Evolutionary conservation across 345 rosid species (phyloP), one percentile per base, ranked within the genome.

Genomic region (Sonneratia caseolaris): DNA sequence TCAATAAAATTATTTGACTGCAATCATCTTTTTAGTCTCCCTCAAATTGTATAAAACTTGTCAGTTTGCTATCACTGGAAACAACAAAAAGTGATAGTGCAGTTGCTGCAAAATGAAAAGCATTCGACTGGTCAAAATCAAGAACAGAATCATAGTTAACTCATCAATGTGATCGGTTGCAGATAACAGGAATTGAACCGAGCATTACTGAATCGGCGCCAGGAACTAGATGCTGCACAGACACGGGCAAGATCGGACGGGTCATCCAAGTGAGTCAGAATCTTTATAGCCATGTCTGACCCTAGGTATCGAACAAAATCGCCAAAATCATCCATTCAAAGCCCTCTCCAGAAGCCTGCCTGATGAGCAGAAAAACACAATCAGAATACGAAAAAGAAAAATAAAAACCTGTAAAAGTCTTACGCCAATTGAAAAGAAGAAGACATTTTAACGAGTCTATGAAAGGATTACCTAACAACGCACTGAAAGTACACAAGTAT

Each of bases 271-370:
- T 57, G 76, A 43, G 68, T 40, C 56, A 79, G 47, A 22, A 81
- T 59, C 53, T 81, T 37, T 2, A 67, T 37, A 1, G 81, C 70
- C 75, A 73, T 70, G 74, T 77, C 79, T 21, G 56, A 66, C 59
- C 81, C 84, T 32, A 81, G 81, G 70, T 72, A 68, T 37, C 75
- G 68, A 49, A 79, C 16, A 57, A 83, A 75, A 77, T 83, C 84
- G 27, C 76, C 76, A 24, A 72, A 22, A 37, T 22, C 43, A 45
- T 76, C 79, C 86, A 75, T 77, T 35, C 59, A 47, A 55, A 59
- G 48, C 45, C 53, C 18, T 65, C 66, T 64, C 55, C n/a, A 66
- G 13, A 19, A n/a, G 15, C 9, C n/a, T 53, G 19, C 12, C 69
- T 36, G 14, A 2, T 37, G n/a, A 14, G 13, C 37, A 42, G 45